Evolutionary conservation across 768 basidiomycete species (phyloP).

Genomic region (Calocybe cyanea): DNA sequence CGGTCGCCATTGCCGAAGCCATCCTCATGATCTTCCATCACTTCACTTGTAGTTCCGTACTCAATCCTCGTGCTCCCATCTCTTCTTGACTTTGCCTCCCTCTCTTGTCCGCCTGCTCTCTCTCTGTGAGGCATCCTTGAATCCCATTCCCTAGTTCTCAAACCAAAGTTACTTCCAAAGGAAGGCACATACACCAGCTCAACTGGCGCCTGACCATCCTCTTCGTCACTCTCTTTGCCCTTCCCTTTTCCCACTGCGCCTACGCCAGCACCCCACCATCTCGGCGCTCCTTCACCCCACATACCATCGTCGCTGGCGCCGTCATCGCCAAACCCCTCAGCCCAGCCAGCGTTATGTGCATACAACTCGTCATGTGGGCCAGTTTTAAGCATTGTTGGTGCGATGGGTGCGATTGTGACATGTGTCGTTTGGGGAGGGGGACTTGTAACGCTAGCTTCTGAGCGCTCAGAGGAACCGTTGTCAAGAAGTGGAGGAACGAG

Average conservation of each 20-base stretch:
- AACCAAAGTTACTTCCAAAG: conserved; percentile 33
- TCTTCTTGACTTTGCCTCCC: not conserved
- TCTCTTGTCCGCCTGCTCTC: conserved; percentile 21
- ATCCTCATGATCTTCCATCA: conserved; percentile 23
- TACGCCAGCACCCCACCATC: conserved; percentile 15
- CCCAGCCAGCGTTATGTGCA: conserved; percentile 35
- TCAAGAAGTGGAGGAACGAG: conserved; percentile 25
- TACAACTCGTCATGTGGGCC: conserved; percentile 43
- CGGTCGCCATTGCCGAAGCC: conserved; percentile 19
- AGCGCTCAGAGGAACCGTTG: conserved; percentile 11
- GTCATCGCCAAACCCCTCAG: conserved; percentile 46
- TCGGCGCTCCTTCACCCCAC: conserved; percentile 14
- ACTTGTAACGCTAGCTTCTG: not conserved
- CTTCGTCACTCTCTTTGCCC: conserved; percentile 20
- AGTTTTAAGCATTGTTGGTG: conserved; percentile 83
- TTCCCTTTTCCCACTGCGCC: conserved; percentile 13
- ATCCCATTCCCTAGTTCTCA: conserved; percentile 20
- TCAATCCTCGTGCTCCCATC: not conserved
- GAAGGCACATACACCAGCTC: conserved; percentile 73
- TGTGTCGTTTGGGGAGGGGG: conserved; percentile 15
- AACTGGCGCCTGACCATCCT: conserved; percentile 46
- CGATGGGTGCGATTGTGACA: conserved; percentile 47
- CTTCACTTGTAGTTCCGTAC: conserved; percentile 10
- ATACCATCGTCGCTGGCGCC: conserved; percentile 30
- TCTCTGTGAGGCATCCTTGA: conserved; percentile 14